These are phyloP conservation scores for Zopfia rhizophila DNA, from an alignment of 2,329 filamentous ascomycete genomes.

Conservation along the genomic window DNA sequence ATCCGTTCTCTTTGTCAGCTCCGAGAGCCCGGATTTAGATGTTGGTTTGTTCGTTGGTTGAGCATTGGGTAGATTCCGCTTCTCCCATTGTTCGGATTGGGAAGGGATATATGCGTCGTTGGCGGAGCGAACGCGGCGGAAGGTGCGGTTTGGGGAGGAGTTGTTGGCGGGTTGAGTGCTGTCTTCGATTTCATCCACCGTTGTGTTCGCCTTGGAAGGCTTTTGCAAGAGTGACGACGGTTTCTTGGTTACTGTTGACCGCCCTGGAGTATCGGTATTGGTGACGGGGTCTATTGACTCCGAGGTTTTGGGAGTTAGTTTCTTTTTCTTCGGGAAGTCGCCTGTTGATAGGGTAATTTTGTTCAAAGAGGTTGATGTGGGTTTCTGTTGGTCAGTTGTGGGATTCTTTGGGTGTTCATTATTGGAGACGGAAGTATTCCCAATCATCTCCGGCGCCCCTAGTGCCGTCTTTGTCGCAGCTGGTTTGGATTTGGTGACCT, in stretches of 20 bases:
- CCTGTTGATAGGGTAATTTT: slow-evolving; percentile 37
- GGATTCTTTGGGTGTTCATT: slow-evolving; percentile 2
- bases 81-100: slow-evolving; percentile 41
- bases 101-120: slow-evolving; percentile 47
- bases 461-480: slow-evolving; percentile 7
- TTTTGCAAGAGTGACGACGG: slow-evolving; percentile 37
- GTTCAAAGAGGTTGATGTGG: slow-evolving; percentile 21
- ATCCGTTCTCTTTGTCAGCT: slow-evolving; percentile 44
- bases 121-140: slow-evolving; percentile 41
- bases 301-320: slow-evolving; percentile 30
- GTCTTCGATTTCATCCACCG: slow-evolving; percentile 38
- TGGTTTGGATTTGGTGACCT: slow-evolving; percentile 9
- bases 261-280: too few species aligned
- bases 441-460: too few species aligned
- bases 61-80: slow-evolving; percentile 27
- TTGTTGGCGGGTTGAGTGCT: slow-evolving; percentile 12
- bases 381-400: slow-evolving; percentile 6
- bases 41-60: slow-evolving; percentile 9
- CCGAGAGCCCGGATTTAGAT: slow-evolving; percentile 31
- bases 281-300: slow-evolving; percentile 31
- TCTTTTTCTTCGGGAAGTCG: slow-evolving; percentile 36
- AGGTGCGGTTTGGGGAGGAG: slow-evolving; percentile 26
- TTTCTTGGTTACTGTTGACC: slow-evolving; percentile 1
- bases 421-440: too few species aligned
- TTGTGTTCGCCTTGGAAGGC: slow-evolving; percentile 18